phyloP scores from a whole-genome alignment of 208 protist species.

The Balamuthia mandrillaris region DNA sequence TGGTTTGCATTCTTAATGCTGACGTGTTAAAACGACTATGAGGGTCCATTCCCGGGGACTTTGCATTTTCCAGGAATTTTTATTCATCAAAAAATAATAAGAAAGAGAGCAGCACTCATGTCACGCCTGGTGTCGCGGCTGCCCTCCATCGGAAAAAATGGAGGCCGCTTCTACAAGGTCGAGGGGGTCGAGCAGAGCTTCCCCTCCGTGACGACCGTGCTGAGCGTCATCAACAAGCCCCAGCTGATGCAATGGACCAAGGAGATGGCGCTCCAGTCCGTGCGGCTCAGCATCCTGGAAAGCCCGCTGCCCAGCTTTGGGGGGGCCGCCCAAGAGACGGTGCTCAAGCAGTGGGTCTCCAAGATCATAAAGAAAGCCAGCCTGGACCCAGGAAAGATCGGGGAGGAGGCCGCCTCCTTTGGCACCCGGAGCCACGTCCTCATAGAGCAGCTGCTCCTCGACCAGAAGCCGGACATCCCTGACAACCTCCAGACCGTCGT shows the following conservation, averaged over 20 bases:
- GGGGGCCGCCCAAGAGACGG: not conserved
- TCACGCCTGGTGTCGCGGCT: too few relatives aligned
- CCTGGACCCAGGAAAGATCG: not conserved
- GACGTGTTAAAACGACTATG: too few relatives aligned
- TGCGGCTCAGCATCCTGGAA: not conserved
- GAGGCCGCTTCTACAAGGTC: conserved; percentile 14
- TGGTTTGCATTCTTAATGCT: too few relatives aligned
- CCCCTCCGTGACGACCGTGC: conserved; percentile 47
- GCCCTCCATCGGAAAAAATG: not conserved
- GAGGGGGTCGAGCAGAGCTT: not conserved
- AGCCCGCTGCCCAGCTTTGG: too few relatives aligned
- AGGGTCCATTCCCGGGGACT: too few relatives aligned
- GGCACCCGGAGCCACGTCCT: not conserved
- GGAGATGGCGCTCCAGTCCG: not conserved
- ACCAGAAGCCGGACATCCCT: not conserved
- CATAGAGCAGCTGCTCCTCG: not conserved
- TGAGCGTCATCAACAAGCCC: conserved; percentile 48
- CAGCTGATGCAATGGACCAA: not conserved
- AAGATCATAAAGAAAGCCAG: not conserved
- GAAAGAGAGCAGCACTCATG: too few relatives aligned
- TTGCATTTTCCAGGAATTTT: too few relatives aligned
- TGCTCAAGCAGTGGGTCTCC: conserved; percentile 29
- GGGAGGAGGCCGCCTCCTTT: not conserved
- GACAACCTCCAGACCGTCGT: not conserved
- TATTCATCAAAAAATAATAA: too few relatives aligned